Base-by-base conservation (phyloP, 2,329 filamentous ascomycete species). In the Penicillium sp. region DNA sequence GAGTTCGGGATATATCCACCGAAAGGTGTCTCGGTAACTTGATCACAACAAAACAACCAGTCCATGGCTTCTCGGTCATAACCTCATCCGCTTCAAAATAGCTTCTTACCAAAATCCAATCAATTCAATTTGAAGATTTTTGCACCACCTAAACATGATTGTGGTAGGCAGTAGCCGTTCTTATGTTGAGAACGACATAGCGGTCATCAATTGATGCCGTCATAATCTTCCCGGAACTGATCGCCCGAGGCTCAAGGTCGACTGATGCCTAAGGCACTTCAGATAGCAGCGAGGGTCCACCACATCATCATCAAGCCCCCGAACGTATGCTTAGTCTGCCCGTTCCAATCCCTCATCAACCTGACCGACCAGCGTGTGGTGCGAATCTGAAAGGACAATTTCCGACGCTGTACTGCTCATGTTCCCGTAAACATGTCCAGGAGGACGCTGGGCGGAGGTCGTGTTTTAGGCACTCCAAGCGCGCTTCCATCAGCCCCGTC, bases 361-460 rank as follows among this genome's bases (percentile, higher is more conserved):
- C 52, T 57, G 51, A 49, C 46, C 51, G 51, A 50, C 48, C 57
- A 58, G 52, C 50, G 49, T 49, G 41, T 40, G 29, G 54, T 54
- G 49, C 48, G 50, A 53, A 46, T 49, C 50, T 53, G 49, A 60
- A 53, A 45, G 45, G 44, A 48, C 35, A 51, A 43, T 18, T 37
- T 39, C 25, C 44, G 13, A 36, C 26, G 26, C 25, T 8, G 57
- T 46, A 38, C 49, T 58, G 62, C 60, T 55, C 68, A 68, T 68
- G 66, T 59, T 59, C 56, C 59, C 57, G 59, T 72, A 68, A 71
- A 61, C 69, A 95, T 95, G 89, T 86, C 89, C 62, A 80, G 80
- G 70, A 83, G 88, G 76, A 90, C 86, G 76, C 80, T 96, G 69
- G 91, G 91, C 71, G 90, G 91, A 72, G 91, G 91, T 68, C 84